Base-by-base conservation (phyloP, 23 red algal genomes). In the Agarophyton chilense region DNA sequence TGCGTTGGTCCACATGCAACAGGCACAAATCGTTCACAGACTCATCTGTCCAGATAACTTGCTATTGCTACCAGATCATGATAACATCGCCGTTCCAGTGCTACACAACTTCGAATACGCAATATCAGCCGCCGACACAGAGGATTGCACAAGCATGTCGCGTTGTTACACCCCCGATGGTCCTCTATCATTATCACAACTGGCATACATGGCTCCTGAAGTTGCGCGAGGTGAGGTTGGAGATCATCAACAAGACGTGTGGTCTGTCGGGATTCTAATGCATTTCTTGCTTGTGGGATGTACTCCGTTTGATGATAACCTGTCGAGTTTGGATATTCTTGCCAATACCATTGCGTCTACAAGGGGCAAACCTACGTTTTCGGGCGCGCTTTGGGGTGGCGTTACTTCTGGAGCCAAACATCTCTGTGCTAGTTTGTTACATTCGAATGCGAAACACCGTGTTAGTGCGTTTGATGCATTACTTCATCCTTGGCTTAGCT, bases 201-300 rank as follows among this genome's bases (percentile, higher is more conserved):
- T 61, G 21, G 77, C 77, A 5, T 80, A 80, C 38, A 80, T 80
- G 4, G 51, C 77, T 56, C 77, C 77, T 2, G 77, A 80, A 58
- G 51, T 80, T 31, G 64, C 82, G 46, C 62, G 82, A 16, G 64
- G 82, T 57, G 46, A 58, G 5, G 43, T 87, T 10, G 82, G 67
- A 12, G 62, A 55, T 35, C 54, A 57, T 64, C 68, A 90, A 64
- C 58, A 90, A 52, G 86, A 90, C 41, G 52, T 79, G 22, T 90
- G 86, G 86, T 53, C 68, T 14, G 86, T 77, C 25, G 86, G 86
- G 47, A 79, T 90, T 65, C 72, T 90, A 0, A 90, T 90, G 86
- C 86, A 90, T 34, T 90, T 61, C 13, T 66, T 77, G 53, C 68
- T 90, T 21, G 86, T 79, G 6, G 86, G 72, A 28, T 77, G 72